phyloP scores from a whole-genome alignment of 1,139 yeast species.

The Spencermartinsiella ligniputridi region DNA sequence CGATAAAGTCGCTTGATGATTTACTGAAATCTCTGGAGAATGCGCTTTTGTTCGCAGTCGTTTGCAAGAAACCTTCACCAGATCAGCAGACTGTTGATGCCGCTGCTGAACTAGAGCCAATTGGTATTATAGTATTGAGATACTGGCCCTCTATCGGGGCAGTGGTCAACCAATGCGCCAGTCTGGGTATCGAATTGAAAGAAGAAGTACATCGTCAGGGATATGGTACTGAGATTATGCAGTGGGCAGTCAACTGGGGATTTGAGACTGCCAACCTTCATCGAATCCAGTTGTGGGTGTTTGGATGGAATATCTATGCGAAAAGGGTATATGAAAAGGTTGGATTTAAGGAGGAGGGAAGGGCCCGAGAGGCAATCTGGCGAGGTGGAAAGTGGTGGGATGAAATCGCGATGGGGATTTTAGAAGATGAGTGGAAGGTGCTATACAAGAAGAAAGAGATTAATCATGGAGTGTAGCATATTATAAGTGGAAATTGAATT shows the following conservation, averaged over 20 bases:
- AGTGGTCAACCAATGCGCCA: background rate
- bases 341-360: slow-evolving; percentile 1
- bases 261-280: background rate
- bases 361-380: background rate
- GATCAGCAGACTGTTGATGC: background rate
- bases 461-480: no score
- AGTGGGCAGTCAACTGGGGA: background rate
- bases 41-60: background rate
- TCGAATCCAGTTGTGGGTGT: background rate
- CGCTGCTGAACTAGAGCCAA: background rate
- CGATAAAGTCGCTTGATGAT: background rate
- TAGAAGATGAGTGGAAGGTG: slow-evolving; percentile 1
- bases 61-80: background rate
- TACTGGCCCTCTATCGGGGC: background rate
- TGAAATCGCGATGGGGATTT: background rate
- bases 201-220: slow-evolving; percentile 1
- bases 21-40: background rate
- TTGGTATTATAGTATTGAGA: background rate
- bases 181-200: background rate
- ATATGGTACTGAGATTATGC: slow-evolving; percentile 1
- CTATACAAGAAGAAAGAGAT: no score
- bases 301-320: background rate
- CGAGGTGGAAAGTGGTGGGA: slow-evolving; percentile 1
- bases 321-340: background rate
- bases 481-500: no score